Base-by-base conservation (phyloP, 352 stramenopile species). In the Globisporangium echinulatum region DNA sequence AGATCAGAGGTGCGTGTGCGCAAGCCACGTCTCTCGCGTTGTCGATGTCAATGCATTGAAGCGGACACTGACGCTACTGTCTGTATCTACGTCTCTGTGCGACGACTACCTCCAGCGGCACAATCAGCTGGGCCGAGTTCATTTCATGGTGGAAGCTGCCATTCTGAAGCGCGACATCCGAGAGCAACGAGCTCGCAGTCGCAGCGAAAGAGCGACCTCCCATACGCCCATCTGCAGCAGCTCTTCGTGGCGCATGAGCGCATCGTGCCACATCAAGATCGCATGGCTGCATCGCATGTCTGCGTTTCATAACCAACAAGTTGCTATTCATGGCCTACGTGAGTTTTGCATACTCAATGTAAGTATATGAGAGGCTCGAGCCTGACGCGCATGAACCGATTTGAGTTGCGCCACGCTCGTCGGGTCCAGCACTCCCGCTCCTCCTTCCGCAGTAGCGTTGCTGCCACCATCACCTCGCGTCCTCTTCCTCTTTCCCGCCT, bases 121-220 rank as follows among this genome's bases (percentile, higher is more conserved):
- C 69, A 37, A 88, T 90, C 65, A 75, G 65, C 63, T 90, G 81
- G 79, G 64, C 59, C 52, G 81, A 90, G 67, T 90, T 90, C 73
- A 87, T 90, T 65, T 64, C 78, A 57, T 90, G 75, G 78, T 88
- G 81, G 81, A 88, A 90, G 77, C 62, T 80, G 14, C 75, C 78
- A 14, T 88, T 86, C 67, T 88, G 67, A 42, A 33, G 25, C 25
- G 25, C 25, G 25, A 33, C 25, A 33, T 33, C 25, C 25, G 25
- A 33, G 25, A 33, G 25, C 25, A 33, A 33, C 25, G 25, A 33
- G 25, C 25, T 33, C 25, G 25, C 25, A 33, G 25, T 33, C 25
- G 25, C 25, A 33, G 25, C 25, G 25, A 33, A 33, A 33, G 25
- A 33, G 25, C 25, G 25, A 33, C 25, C 25, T 33, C 25, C 25